phyloP scores from a whole-genome alignment of 2,329 filamentous ascomycete species.

The Colletotrichum lindemuthianum region DNA sequence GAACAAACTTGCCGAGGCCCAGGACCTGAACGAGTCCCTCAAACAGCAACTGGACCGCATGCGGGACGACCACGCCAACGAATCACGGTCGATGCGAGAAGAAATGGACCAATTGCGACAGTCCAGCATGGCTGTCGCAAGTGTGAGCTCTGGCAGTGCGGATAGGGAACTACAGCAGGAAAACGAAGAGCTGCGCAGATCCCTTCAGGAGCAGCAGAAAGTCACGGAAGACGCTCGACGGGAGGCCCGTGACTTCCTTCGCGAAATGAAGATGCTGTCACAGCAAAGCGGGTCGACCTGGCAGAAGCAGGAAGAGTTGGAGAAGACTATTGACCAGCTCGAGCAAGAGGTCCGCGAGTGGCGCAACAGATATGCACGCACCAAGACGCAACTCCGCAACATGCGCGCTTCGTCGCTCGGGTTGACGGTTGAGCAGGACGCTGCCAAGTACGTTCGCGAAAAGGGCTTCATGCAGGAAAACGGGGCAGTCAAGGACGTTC shows the following conservation, averaged over 20 bases:
- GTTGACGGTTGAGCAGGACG: constrained; percentile 74
- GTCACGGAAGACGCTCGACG: constrained; percentile 87
- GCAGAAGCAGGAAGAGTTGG: constrained; percentile 83
- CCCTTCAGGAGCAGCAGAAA: constrained; percentile 78
- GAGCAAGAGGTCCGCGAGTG: constrained; percentile 89
- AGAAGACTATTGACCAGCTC: constrained; percentile 77
- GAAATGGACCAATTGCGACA: constrained; percentile 68
- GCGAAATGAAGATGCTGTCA: constrained; percentile 89
- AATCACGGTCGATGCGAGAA: constrained; percentile 70
- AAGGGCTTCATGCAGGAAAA: constrained; percentile 74
- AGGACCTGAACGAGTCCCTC: constrained; percentile 81
- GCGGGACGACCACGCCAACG: constrained; percentile 72
- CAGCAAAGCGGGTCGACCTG: constrained; percentile 81
- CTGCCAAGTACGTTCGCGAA: constrained; percentile 72
- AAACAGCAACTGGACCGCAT: constrained; percentile 82
- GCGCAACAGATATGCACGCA: constrained; percentile 87
- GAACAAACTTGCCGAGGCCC: constrained; percentile 76
- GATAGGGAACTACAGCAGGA: constrained; percentile 71
- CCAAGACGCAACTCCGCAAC: constrained; percentile 86
- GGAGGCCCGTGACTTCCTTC: constrained; percentile 84
- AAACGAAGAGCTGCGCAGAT: constrained; percentile 73
- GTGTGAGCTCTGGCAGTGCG: constrained; percentile 43
- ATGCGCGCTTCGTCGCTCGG: constrained; percentile 85
- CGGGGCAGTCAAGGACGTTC: constrained; percentile 88
- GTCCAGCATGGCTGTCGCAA: constrained; percentile 37